These are phyloP conservation scores for Solanum chaucha DNA, from an alignment of 257 asterid species.

Conservation along the genomic window DNA sequence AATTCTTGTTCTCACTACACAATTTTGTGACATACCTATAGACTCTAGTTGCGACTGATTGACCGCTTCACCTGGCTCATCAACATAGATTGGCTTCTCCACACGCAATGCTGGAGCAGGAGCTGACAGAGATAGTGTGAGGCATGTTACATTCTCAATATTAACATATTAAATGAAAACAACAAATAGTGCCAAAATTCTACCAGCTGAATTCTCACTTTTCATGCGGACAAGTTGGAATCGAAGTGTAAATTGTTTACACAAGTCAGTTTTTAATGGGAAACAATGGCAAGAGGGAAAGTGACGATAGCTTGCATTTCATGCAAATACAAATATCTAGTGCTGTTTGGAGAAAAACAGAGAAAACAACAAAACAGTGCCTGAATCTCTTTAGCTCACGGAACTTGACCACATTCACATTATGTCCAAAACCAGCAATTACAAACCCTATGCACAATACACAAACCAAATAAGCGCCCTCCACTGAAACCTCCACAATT, in stretches of 20 bases:
- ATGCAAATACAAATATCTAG: neutral
- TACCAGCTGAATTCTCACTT: neutral
- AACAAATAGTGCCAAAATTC: neutral
- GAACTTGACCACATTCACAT: neutral
- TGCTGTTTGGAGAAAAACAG: neutral
- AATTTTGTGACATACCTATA: slow-evolving; percentile 29
- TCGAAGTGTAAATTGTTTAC: neutral
- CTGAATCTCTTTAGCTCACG: neutral
- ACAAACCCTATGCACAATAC: neutral
- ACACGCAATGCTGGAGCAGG: slow-evolving; percentile 20
- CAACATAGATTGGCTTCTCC: slow-evolving; percentile 37
- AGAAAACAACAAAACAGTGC: neutral
- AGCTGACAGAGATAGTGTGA: slow-evolving; percentile 19
- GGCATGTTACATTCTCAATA: neutral
- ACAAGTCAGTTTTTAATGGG: neutral
- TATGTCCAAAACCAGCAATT: neutral
- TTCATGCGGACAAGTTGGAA: neutral
- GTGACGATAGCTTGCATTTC: neutral
- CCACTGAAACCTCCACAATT: neutral
- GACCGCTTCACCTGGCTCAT: slow-evolving; percentile 46
- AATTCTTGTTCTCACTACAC: neutral
- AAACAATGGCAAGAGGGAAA: neutral
- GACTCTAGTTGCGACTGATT: slow-evolving; percentile 50
- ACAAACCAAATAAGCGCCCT: neutral
- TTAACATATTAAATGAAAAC: neutral